Conservation (phyloP, 2,329 filamentous ascomycete genomes). For the Monilinia laxa region DNA sequence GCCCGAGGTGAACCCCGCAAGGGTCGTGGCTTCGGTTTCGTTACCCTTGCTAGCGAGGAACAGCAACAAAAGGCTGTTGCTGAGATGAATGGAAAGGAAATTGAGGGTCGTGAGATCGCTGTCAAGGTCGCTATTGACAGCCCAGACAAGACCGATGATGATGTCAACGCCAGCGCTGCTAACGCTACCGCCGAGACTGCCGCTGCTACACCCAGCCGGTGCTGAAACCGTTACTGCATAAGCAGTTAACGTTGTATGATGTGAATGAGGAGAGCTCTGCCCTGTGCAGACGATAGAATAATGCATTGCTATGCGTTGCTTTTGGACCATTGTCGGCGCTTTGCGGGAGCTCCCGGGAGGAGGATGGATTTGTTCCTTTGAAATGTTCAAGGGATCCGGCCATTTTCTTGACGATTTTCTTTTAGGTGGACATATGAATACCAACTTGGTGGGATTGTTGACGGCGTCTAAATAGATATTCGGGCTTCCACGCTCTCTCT, state of each 20-base stretch:
- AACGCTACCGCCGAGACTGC: conserved; percentile 42
- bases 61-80: conserved; percentile 93
- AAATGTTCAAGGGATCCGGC: conserved; percentile 29
- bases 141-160: conserved; percentile 92
- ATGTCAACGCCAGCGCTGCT: conserved; percentile 60
- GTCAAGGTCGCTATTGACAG: conserved; percentile 99
- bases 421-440: conserved; percentile 35
- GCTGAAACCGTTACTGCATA: conserved; percentile 47
- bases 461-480: conserved; percentile 34
- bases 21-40: conserved; percentile 98
- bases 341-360: conserved; percentile 30
- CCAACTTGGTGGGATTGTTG: conserved; percentile 31
- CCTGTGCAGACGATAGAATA: conserved; percentile 17
- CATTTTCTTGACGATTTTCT: conserved; percentile 39
- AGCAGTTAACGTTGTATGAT: conserved; percentile 38
- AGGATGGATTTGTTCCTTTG: conserved; percentile 31
- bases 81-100: conserved; percentile 99
- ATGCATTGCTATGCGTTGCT: conserved; percentile 36
- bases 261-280: conserved; percentile 35
- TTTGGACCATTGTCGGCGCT: conserved; percentile 34
- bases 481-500: conserved; percentile 31
- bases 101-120: conserved; percentile 97
- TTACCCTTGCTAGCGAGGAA: conserved; percentile 92
- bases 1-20: conserved; percentile 97
- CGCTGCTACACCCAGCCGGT: conserved; percentile 58